Percentiles rank a stretch among this genome's conserved stretches.
Evolutionary conservation across 169 alveolate species (phyloP).

Genomic region (Eimeria acervulina): DNA sequence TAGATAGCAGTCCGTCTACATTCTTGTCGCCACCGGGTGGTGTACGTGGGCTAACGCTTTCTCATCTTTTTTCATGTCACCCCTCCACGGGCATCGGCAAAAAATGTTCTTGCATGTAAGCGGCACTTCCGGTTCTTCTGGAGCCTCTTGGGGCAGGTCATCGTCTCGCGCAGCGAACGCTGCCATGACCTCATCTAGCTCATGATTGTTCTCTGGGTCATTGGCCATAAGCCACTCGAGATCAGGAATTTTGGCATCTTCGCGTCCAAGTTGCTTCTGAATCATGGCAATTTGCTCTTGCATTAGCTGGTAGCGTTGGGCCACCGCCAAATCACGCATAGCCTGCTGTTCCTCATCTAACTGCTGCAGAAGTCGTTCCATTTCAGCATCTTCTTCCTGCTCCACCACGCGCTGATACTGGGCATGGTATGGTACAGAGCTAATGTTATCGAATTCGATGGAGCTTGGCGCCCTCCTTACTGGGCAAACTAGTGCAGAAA

Average conservation of each 20-base stretch:
- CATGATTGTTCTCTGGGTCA: conserved; percentile 69
- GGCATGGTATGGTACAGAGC: conserved; percentile 58
- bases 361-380: conserved; percentile 72
- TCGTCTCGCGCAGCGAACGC: conserved; percentile 78
- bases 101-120: conserved; percentile 66
- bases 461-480: conserved; percentile 43
- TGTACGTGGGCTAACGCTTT: conserved; percentile 36
- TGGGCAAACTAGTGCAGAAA: neutral
- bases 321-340: conserved; percentile 61
- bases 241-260: conserved; percentile 47
- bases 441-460: neutral
- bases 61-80: conserved; percentile 71
- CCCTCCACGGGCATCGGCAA: conserved; percentile 76
- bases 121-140: conserved; percentile 48
- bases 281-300: conserved; percentile 72
- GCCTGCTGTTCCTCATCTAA: conserved; percentile 76
- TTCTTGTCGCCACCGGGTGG: neutral
- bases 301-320: conserved; percentile 61
- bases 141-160: conserved; percentile 59
- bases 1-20: neutral
- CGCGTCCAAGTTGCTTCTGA: conserved; percentile 62
- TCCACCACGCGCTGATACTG: conserved; percentile 52
- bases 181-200: conserved; percentile 67
- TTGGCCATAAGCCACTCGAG: conserved; percentile 76
- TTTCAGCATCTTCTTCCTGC: conserved; percentile 74